These are phyloP conservation scores for Aquilaria malaccensis DNA, from an alignment of 345 rosid genomes.

Conservation along the genomic window DNA sequence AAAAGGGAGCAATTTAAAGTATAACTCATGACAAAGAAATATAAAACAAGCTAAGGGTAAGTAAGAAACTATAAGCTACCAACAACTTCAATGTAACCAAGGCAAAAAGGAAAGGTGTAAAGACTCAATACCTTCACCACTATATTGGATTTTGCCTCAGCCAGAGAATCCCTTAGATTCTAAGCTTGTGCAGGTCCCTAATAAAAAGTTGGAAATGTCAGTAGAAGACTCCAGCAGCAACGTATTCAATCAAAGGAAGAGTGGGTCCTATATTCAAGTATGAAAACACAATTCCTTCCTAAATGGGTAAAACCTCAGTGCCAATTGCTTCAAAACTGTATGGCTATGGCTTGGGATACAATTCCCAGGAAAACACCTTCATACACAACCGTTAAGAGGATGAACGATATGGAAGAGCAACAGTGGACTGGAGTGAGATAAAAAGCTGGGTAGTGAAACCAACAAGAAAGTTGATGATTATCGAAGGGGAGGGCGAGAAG, in stretches of 20 bases:
- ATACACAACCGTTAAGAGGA: no score
- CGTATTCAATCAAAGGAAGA: no score
- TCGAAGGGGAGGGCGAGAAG: no score
- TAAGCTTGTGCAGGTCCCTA: slow-evolving; percentile 98
- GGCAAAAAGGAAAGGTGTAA: background rate
- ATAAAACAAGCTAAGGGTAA: background rate
- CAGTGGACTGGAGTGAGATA: no score
- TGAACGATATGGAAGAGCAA: no score
- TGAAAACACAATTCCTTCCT: background rate
- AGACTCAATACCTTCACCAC: slow-evolving; percentile 55
- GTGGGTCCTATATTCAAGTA: background rate
- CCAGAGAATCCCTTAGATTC: slow-evolving; percentile 85
- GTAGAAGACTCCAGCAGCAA: no score
- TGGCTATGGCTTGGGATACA: no score
- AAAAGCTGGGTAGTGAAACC: background rate
- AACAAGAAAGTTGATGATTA: background rate
- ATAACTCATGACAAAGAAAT: background rate
- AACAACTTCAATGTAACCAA: background rate
- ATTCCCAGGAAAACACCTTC: no score
- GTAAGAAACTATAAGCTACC: background rate
- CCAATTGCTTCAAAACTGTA: no score
- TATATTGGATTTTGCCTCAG: slow-evolving; percentile 73
- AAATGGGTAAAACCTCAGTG: no score
- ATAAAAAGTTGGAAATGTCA: no score
- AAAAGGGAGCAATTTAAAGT: background rate